Conservation (phyloP, 202 grass and related monocot genomes). For the Musa balbisiana region DNA sequence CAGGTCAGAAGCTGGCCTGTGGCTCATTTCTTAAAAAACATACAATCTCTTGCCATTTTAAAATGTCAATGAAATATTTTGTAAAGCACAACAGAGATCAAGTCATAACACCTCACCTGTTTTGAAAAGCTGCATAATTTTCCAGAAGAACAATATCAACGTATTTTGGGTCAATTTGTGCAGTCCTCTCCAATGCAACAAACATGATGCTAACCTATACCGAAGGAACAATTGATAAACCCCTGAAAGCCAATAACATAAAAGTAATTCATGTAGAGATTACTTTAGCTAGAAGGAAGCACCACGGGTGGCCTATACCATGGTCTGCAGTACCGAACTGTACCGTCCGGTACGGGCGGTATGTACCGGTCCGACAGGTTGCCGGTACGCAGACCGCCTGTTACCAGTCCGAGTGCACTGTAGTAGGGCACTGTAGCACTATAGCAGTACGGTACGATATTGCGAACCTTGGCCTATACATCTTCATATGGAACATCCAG, state of each 20-base stretch:
- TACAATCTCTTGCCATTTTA: not conserved
- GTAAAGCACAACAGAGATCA: not conserved
- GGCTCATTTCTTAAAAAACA: not conserved
- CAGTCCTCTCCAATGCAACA: constrained; percentile 83
- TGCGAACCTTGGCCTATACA: too few relatives aligned
- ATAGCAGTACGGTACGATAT: too few relatives aligned
- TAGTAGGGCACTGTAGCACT: too few relatives aligned
- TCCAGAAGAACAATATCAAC: constrained; percentile 83
- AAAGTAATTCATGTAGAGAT: not conserved
- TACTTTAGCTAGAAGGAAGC: too few relatives aligned
- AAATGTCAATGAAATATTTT: not conserved
- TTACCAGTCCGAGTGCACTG: too few relatives aligned
- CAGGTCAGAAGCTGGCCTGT: not conserved
- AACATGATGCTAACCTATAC: constrained; percentile 88
- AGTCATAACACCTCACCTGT: constrained; percentile 32
- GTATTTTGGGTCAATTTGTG: constrained; percentile 90
- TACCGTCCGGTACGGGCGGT: too few relatives aligned
- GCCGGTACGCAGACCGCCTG: too few relatives aligned
- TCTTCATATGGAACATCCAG: too few relatives aligned
- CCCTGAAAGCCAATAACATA: not conserved
- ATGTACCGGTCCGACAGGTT: too few relatives aligned
- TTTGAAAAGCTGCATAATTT: constrained; percentile 95
- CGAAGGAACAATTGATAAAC: not conserved
- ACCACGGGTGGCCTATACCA: too few relatives aligned
- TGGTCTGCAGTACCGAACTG: too few relatives aligned